Evolutionary conservation across 176 grass and related monocot genomes (phyloP).

Genomic region (Sorghum bicolor): DNA sequence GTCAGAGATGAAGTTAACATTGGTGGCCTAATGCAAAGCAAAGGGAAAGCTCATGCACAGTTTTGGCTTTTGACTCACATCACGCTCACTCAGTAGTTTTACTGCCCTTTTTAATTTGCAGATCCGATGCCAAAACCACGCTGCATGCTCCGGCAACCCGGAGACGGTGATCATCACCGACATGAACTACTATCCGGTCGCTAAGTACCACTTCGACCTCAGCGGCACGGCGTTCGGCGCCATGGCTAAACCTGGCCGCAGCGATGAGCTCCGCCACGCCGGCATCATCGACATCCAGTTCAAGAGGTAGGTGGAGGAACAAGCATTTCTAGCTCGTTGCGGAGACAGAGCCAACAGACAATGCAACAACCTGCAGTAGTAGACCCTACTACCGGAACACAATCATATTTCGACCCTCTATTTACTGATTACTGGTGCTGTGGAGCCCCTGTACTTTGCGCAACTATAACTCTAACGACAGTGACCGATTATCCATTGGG

Average conservation of each 20-base stretch:
- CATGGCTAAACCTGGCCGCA: slow-evolving; percentile 41
- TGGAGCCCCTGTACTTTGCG: slow-evolving; percentile 6
- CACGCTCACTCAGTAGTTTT: background rate
- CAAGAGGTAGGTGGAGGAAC: slow-evolving; percentile 33
- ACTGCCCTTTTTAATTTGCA: background rate
- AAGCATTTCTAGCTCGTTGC: background rate
- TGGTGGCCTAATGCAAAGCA: background rate
- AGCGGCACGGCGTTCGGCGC: slow-evolving; percentile 65
- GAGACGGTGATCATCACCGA: slow-evolving; percentile 61
- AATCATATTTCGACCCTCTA: background rate
- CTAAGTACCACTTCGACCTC: slow-evolving; percentile 65
- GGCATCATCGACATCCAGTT: slow-evolving; percentile 64
- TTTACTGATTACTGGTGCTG: background rate
- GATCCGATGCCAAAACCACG: slow-evolving; percentile 44
- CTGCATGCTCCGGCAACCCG: slow-evolving; percentile 62
- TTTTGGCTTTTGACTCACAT: background rate
- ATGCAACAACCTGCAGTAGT: background rate
- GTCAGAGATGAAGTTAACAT: background rate
- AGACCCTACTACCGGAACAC: background rate
- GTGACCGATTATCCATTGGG: background rate
- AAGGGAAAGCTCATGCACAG: background rate
- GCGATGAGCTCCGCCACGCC: slow-evolving; percentile 48
- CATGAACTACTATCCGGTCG: slow-evolving; percentile 58
- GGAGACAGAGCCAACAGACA: background rate
- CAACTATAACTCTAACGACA: slow-evolving; percentile 3